Evolutionary conservation across 306 rosid genomes (phyloP), one percentile per base, ranked within the genome.

Genomic region (Cucurbita ficifolia): DNA sequence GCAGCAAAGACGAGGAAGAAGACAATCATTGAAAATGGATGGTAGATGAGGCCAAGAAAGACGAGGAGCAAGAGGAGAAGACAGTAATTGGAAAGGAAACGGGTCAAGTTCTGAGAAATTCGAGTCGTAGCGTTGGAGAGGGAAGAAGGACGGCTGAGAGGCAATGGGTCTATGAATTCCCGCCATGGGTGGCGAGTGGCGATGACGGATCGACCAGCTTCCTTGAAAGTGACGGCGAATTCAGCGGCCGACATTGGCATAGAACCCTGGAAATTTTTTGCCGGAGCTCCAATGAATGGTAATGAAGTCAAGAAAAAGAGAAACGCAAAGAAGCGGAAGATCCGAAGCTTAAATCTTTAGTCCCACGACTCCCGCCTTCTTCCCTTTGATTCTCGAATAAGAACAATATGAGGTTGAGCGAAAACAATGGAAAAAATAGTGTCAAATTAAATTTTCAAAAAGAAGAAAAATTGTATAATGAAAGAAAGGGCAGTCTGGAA

Each of bases 131-230:
- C 79, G 51, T 85, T 85, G 7, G 88, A 78, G 70, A 82, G 4
- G 1, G 92, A 83, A 29, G 82, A 39, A 5, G 92, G 92, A 38
- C 85, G 77, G 60, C 75, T 55, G 13, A 88, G 58, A 3, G 82
- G 46, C 12, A 80, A 74, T 39, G 75, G 70, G 73, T 79, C 79
- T 5, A 88, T 75, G 68, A 85, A 77, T 7, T 83, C 85, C 7
- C 54, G 35, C 89, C 89, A 88, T 5, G 92, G 84, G 3, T 84
- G 90, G 64, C 85, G 85, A 45, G 88, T 72, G 29, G 88, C 73
- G 68, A 82, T 78, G 29, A 82, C 75, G 5, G 81, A 69, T 43
- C 67, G 80, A 12, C 81, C 73, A 8, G 87, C 73, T 50, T 75
- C 63, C 78, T 63, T 76, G 73, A 76, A 64, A 21, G 55, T 42